A percentile compares a stretch with the other conserved stretches of the same genome.
Evolutionary conservation across 495 filamentous ascomycete genomes (phyloP).

Genomic region (Pyronema domesticum): DNA sequence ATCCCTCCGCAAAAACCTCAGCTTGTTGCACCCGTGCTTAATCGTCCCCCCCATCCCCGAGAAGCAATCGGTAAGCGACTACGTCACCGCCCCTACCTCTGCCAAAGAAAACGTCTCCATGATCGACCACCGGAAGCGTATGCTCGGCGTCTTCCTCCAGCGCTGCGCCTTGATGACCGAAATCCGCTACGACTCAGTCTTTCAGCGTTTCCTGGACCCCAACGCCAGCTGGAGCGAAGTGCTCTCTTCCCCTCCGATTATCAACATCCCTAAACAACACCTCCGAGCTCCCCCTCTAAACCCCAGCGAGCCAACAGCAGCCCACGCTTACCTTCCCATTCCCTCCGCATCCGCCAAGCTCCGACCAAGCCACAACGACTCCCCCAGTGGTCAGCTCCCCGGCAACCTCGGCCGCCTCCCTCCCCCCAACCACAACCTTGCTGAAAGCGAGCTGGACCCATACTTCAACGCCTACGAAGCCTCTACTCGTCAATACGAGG

Average conservation of each 20-base stretch:
- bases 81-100: constrained; percentile 91
- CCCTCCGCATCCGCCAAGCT: constrained; percentile 74
- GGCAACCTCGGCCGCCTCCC: constrained; percentile 65
- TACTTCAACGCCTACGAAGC: constrained; percentile 87
- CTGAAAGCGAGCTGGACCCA: constrained; percentile 80
- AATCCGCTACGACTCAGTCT: constrained; percentile 81
- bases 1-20: constrained; percentile 74
- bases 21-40: constrained; percentile 78
- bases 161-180: constrained; percentile 85
- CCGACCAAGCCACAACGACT: constrained; percentile 36
- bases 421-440: constrained; percentile 51
- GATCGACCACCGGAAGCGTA: constrained; percentile 87
- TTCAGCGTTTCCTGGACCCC: constrained; percentile 93
- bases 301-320: constrained; percentile 75
- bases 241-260: constrained; percentile 68
- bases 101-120: constrained; percentile 94
- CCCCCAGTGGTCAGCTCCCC: constrained; percentile 33
- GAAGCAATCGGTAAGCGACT: constrained; percentile 96
- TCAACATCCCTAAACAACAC: constrained; percentile 80
- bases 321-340: constrained; percentile 71
- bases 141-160: constrained; percentile 89
- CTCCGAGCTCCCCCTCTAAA: constrained; percentile 87
- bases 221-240: constrained; percentile 98
- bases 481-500: constrained; percentile 71
- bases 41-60: constrained; percentile 94